Conservation (phyloP, 148 eudicot genomes). For the Camellia granthamiana region DNA sequence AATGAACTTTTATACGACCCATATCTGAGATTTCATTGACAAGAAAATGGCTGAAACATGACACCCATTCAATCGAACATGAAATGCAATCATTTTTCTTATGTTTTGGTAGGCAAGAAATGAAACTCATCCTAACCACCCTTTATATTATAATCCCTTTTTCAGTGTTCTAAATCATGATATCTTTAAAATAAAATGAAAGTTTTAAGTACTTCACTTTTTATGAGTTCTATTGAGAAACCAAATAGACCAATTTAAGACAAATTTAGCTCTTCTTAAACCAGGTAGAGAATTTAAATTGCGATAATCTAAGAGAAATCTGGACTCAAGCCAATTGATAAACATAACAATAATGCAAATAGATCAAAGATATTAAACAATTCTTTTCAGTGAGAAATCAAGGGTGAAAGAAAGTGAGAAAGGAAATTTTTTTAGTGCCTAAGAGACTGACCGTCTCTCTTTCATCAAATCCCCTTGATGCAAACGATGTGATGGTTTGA, state of each 20-base stretch:
- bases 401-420: not conserved
- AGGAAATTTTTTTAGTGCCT: constrained; percentile 26
- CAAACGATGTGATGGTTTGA: constrained; percentile 26
- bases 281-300: not conserved
- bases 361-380: not conserved
- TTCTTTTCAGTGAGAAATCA: not conserved
- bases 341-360: not conserved
- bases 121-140: not conserved
- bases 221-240: not conserved
- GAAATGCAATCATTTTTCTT: not conserved
- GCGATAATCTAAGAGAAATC: not conserved
- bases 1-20: not conserved
- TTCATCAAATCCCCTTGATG: constrained; percentile 45
- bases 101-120: not conserved
- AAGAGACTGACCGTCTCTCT: constrained; percentile 52
- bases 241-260: not conserved
- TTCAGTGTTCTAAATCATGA: not conserved
- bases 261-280: not conserved
- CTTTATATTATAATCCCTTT: not conserved
- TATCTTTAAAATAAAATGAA: not conserved
- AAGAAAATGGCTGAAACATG: not conserved
- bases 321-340: not conserved
- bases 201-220: not conserved
- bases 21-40: not conserved
- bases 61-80: not conserved